These are phyloP conservation scores for Apiospora saccharicola DNA, from an alignment of 2,329 filamentous ascomycete species.

Conservation along the genomic window DNA sequence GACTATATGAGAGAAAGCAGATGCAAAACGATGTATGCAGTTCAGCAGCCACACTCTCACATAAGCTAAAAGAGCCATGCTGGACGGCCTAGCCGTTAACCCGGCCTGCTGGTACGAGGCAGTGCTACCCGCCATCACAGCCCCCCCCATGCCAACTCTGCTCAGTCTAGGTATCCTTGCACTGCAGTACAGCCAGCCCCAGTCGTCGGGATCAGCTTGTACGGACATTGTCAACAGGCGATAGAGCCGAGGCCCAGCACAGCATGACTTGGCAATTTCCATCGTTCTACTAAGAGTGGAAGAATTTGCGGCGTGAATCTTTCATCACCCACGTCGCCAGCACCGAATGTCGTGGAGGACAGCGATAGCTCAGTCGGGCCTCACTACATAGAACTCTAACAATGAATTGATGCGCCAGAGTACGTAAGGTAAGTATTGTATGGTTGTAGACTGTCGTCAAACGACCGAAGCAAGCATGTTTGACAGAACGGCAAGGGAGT, in stretches of 20 bases:
- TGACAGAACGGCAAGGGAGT: background rate
- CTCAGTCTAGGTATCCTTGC: background rate
- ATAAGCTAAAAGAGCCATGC: background rate
- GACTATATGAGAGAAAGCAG: background rate
- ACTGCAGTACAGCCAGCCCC: background rate
- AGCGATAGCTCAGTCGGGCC: background rate
- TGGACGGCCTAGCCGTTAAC: constrained; percentile 7
- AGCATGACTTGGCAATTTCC: background rate
- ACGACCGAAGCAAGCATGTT: background rate
- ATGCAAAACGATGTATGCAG: background rate
- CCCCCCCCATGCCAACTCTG: background rate
- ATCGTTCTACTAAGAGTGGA: background rate
- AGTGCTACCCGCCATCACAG: background rate
- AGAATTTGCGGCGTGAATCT: background rate
- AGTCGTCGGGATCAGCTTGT: background rate
- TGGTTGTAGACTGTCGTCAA: background rate
- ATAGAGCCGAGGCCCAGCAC: background rate
- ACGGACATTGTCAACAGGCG: background rate
- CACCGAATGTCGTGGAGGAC: background rate
- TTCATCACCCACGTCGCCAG: background rate
- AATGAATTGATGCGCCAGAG: background rate
- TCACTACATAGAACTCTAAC: background rate
- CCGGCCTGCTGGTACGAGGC: background rate
- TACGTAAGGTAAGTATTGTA: too few species aligned
- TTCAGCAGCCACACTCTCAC: background rate